Base-by-base conservation (phyloP, 2,329 filamentous ascomycete genomes). In the Arthrobotrys megalospora region DNA sequence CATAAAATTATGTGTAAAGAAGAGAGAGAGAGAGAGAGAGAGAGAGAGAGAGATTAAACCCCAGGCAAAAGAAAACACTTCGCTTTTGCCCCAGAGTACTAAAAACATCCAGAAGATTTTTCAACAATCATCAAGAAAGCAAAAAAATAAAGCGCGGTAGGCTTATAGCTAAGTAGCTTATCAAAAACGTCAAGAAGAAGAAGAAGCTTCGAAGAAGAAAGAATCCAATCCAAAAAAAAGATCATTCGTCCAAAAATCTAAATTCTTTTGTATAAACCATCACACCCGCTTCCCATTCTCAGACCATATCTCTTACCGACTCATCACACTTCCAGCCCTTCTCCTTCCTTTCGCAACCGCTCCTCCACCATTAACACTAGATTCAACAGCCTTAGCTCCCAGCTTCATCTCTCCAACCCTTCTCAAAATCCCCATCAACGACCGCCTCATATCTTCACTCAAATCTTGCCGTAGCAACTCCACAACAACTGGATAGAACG, bases 401-500 rank as follows among this genome's bases (percentile, higher is more conserved):
- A 79, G 48, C 73, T 85, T 86, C 66, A 92, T 89, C 85, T 98
- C 95, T 64, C 96, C 96, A 0, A 98, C 91, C 43, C 94, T 88
- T 81, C 91, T 88, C 79, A 97, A 87, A 24, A 98, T 88, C 0
- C 90, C 88, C 79, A 97, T 90, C 48, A 99, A 87, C 0, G 93
- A 92, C 8, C 89, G 85, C 78, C 96, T 90, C 36, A 98, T 87
- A 80, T 99, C 96, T 1, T 88, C 83, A 10, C 90, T 93, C 81
- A 97, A 88, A 80, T 98, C 95, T 78, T 93, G 92, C 79, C 88
- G 89, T 69, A 99, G 86, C 14, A 99, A 86, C 66, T 96, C 94
- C 0, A 98, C 90, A 3, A 91, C 89, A 14, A 97, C 86, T 1
- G 94, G 93, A 82, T 97, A 97, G 84, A 99, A 98, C 2, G 90